phyloP scores from a whole-genome alignment of 257 asterid species.

The Verbena officinalis region DNA sequence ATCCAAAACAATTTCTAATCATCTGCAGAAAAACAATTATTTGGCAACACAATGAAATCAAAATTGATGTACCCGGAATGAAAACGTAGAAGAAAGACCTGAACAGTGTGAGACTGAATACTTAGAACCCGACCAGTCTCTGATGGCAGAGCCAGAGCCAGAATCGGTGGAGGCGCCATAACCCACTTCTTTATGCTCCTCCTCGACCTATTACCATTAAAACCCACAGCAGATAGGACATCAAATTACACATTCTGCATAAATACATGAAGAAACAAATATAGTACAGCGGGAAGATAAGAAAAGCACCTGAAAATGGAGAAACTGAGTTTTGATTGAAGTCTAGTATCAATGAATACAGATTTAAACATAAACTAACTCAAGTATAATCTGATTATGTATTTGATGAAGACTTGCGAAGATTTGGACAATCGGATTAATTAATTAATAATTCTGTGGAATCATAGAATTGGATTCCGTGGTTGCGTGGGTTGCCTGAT shows the following conservation, averaged over 20 bases:
- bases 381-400: constrained; percentile 8
- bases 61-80: not conserved
- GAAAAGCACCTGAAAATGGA: constrained; percentile 42
- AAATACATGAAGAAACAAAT: constrained; percentile 2
- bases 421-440: constrained; percentile 11
- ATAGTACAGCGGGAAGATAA: not conserved
- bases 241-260: constrained; percentile 1
- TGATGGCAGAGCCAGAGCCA: constrained; percentile 85
- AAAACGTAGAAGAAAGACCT: constrained; percentile 48
- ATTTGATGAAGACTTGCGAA: not conserved
- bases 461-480: not conserved
- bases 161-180: constrained; percentile 87
- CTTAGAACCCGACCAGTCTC: constrained; percentile 92
- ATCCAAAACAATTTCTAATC: not conserved
- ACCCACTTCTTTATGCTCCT: constrained; percentile 39
- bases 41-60: constrained; percentile 6
- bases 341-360: constrained; percentile 11
- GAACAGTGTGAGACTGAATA: constrained; percentile 97
- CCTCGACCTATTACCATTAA: constrained; percentile 39
- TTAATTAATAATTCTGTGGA: not conserved
- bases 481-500: constrained; percentile 33
- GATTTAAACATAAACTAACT: constrained; percentile 39
- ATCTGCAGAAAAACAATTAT: not conserved
- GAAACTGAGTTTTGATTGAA: constrained; percentile 34
- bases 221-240: not conserved